These are phyloP conservation scores for Leccinum rimulosum DNA, from an alignment of 768 basidiomycete species.

Conservation along the genomic window DNA sequence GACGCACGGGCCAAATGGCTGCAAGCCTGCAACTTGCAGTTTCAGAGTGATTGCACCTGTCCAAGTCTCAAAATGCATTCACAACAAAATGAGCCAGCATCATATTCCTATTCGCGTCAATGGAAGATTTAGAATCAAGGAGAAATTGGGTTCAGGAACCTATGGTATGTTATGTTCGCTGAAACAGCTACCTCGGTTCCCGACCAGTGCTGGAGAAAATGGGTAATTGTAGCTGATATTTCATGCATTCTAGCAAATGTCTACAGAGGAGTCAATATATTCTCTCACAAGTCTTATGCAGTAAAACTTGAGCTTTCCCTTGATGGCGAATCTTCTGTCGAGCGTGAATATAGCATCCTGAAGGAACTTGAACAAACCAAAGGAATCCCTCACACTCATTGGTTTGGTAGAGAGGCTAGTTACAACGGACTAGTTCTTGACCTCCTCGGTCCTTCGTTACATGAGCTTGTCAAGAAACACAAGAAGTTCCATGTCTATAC, in stretches of 20 bases:
- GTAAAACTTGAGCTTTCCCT: neutral
- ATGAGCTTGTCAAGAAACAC: neutral
- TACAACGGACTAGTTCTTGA: neutral
- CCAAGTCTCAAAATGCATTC: neutral
- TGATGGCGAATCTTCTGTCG: neutral
- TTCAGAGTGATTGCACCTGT: too few species aligned
- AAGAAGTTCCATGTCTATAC: neutral
- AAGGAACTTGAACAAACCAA: neutral
- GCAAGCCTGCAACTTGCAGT: too few species aligned
- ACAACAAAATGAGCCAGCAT: neutral
- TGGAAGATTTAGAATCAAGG: neutral
- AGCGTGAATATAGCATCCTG: neutral
- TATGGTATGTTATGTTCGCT: neutral
- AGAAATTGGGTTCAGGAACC: neutral
- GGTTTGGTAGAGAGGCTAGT: neutral
- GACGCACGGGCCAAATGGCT: too few species aligned
- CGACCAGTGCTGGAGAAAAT: too few species aligned
- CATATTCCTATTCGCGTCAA: neutral
- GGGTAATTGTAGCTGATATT: too few species aligned
- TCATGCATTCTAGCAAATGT: neutral
- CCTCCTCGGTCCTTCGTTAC: neutral
- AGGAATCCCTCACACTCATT: neutral
- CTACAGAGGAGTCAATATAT: neutral
- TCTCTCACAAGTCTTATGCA: neutral
- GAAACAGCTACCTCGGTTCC: too few species aligned